These are phyloP conservation scores for Nepenthes gracilis DNA, from an alignment of 148 eudicot species.

Conservation along the genomic window DNA sequence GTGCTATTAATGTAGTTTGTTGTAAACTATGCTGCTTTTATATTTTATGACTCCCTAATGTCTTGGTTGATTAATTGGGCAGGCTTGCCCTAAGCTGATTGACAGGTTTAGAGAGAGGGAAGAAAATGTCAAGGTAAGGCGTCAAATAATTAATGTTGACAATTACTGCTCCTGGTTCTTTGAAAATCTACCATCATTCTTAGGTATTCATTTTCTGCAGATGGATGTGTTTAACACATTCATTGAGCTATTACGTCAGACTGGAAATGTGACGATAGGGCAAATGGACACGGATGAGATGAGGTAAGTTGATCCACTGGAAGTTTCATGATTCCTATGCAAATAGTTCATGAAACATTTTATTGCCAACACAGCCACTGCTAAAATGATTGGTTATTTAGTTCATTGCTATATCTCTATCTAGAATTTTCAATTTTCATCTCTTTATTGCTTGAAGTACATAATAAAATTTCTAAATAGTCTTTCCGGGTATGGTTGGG, in stretches of 20 bases:
- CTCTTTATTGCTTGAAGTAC: no score
- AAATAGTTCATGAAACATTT: neutral
- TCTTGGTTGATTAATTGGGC: neutral
- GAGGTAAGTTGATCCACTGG: conserved; percentile 36
- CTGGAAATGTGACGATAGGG: conserved; percentile 89
- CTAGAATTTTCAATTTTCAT: no score
- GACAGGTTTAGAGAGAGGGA: conserved; percentile 95
- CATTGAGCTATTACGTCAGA: conserved; percentile 90
- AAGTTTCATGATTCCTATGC: neutral
- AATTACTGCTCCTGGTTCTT: neutral
- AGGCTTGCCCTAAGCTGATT: conserved; percentile 96
- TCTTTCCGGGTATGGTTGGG: no score
- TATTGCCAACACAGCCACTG: no score
- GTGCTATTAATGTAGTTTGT: neutral
- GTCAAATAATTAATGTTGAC: conserved; percentile 1
- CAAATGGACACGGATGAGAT: conserved; percentile 65
- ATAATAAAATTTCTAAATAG: no score
- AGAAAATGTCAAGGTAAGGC: conserved; percentile 84
- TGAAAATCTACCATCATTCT: neutral
- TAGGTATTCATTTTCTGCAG: conserved; percentile 29
- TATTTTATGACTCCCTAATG: neutral
- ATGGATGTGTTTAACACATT: conserved; percentile 96
- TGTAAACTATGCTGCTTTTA: neutral
- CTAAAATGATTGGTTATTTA: no score
- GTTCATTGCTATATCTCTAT: no score